Conservation (phyloP, 2,329 filamentous ascomycete species). For the Cordyceps cateniannulata region DNA sequence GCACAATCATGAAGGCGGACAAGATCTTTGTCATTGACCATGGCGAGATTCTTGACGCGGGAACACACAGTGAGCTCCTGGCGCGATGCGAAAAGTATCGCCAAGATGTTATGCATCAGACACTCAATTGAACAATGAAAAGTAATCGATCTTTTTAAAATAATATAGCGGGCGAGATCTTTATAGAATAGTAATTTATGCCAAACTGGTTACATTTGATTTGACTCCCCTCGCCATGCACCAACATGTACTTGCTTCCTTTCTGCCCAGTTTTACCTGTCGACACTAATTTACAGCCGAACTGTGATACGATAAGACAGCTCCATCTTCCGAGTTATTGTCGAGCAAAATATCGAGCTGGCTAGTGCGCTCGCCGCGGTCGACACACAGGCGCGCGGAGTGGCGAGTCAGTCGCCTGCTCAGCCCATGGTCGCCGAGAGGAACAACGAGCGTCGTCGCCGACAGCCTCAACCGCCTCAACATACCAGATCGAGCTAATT, state of each 20-base stretch:
- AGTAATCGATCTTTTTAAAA: background rate
- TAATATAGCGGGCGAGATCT: background rate
- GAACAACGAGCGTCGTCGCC: no score
- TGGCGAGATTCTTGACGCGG: constrained; percentile 31
- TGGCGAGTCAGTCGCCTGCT: background rate
- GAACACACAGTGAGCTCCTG: constrained; percentile 22
- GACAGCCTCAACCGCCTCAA: background rate
- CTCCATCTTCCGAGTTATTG: background rate
- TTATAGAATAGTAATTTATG: background rate
- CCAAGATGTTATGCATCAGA: constrained; percentile 9
- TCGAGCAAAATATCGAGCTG: background rate
- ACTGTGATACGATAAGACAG: background rate
- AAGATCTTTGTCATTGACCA: constrained; percentile 36
- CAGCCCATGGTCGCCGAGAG: background rate
- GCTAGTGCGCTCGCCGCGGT: no score
- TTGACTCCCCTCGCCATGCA: background rate
- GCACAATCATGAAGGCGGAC: constrained; percentile 37
- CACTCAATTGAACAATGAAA: background rate
- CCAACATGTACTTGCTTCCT: background rate
- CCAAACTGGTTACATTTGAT: background rate
- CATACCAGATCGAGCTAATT: background rate
- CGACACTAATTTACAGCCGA: background rate
- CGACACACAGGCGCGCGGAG: background rate
- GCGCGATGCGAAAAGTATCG: constrained; percentile 1
- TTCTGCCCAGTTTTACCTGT: background rate